Evolutionary conservation across 2,329 filamentous ascomycete species (phyloP).

Genomic region (Didymella keratinophila): DNA sequence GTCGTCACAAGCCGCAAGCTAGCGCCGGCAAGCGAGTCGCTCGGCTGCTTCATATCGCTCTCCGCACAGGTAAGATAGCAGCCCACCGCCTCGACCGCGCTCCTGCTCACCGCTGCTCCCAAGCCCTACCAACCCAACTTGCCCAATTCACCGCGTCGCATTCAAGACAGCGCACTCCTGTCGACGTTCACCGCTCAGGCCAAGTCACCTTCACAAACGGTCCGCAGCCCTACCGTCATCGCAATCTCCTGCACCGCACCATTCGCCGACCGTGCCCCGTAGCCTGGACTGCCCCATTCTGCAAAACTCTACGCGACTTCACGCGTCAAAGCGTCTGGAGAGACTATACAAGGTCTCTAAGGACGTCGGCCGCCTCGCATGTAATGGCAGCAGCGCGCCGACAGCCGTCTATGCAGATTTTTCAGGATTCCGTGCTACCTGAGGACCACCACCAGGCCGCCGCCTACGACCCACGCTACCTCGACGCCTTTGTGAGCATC

Average conservation of each 20-base stretch:
- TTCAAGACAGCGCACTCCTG: slow-evolving; percentile 28
- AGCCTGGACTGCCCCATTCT: slow-evolving; percentile 32
- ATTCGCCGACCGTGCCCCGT: slow-evolving; percentile 37
- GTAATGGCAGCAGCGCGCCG: slow-evolving; percentile 65
- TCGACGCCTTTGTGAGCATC: slow-evolving; percentile 55
- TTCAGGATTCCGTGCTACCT: slow-evolving; percentile 61
- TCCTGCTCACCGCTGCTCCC: slow-evolving; percentile 28
- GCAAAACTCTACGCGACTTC: slow-evolving; percentile 48
- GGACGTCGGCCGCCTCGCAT: slow-evolving; percentile 37
- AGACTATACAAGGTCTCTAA: slow-evolving; percentile 41
- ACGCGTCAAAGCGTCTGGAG: slow-evolving; percentile 50
- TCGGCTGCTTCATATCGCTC: slow-evolving; percentile 42
- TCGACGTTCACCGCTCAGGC: slow-evolving; percentile 29
- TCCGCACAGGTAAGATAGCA: slow-evolving; percentile 41
- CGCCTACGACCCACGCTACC: slow-evolving; percentile 61
- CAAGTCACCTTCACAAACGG: slow-evolving; percentile 23
- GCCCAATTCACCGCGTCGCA: slow-evolving; percentile 25
- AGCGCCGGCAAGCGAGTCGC: slow-evolving; percentile 45
- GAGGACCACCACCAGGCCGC: slow-evolving; percentile 54
- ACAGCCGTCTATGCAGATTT: slow-evolving; percentile 64
- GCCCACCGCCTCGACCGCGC: slow-evolving; percentile 35
- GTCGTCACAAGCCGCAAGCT: slow-evolving; percentile 41
- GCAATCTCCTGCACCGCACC: slow-evolving; percentile 42
- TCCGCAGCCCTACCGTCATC: slow-evolving; percentile 40
- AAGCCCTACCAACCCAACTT: slow-evolving; percentile 17